phyloP scores from a whole-genome alignment of 2,329 filamentous ascomycete genomes.

The Diaporthe aspalathi region DNA sequence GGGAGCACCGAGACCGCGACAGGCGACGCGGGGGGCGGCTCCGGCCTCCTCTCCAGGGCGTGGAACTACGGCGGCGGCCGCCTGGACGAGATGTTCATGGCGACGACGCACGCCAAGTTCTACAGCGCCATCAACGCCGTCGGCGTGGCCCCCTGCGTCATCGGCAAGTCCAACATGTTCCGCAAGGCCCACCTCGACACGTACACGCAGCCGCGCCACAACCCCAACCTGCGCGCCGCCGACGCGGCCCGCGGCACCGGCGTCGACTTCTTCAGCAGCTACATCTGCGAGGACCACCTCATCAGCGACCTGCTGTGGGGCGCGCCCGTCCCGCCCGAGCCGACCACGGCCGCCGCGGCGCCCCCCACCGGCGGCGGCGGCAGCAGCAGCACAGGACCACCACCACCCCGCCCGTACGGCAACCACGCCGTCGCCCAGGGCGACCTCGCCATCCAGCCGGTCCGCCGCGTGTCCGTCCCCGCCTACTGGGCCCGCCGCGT shows the following conservation, averaged over 20 bases:
- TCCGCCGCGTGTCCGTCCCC: conserved; percentile 80
- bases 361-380: too few relatives aligned
- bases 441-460: conserved; percentile 90
- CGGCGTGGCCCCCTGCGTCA: conserved; percentile 88
- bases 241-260: conserved; percentile 66
- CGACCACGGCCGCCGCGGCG: neutral
- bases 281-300: conserved; percentile 97
- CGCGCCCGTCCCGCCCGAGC: conserved; percentile 59
- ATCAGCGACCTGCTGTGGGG: conserved; percentile 94
- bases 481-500: conserved; percentile 85
- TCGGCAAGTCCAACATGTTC: conserved; percentile 99
- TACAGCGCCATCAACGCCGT: conserved; percentile 98
- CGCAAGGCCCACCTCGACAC: conserved; percentile 88
- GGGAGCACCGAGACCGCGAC: conserved; percentile 3
- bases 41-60: conserved; percentile 37
- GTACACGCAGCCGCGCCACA: conserved; percentile 66
- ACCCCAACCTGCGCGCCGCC: conserved; percentile 54
- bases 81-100: conserved; percentile 94
- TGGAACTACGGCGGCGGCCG: conserved; percentile 75
- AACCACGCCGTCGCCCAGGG: conserved; percentile 89
- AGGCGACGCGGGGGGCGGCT: neutral
- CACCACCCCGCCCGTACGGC: conserved; percentile 59
- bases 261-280: conserved; percentile 92
- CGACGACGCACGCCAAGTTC: conserved; percentile 94
- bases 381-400: too few relatives aligned